phyloP scores from a whole-genome alignment of 371 early-diverging fungal genomes.

The Mortierella sp. region DNA sequence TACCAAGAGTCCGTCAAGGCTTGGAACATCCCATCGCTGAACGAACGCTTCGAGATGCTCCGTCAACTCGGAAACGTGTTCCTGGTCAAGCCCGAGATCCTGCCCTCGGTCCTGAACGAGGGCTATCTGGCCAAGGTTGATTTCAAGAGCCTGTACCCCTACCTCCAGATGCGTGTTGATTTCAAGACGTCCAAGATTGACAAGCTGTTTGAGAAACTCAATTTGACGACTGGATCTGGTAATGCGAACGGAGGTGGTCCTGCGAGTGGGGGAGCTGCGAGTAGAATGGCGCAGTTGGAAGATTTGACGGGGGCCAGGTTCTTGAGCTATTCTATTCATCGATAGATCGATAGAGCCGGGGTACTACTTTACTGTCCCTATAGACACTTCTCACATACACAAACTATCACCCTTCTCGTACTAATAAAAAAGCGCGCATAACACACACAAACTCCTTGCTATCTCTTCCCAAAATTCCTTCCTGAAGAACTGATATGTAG shows the following conservation, averaged over 20 bases:
- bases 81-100: constrained; percentile 89
- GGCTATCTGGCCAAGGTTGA: constrained; percentile 87
- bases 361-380: neutral
- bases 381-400: neutral
- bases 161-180: constrained; percentile 91
- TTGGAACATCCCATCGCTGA: constrained; percentile 82
- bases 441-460: neutral
- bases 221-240: neutral
- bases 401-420: neutral
- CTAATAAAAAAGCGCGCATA: neutral
- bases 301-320: constrained; percentile 32
- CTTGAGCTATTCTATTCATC: constrained; percentile 31
- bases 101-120: constrained; percentile 88
- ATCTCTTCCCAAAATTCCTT: neutral
- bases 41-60: constrained; percentile 92
- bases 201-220: constrained; percentile 62
- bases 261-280: neutral
- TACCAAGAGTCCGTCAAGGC: constrained; percentile 88
- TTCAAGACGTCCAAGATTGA: constrained; percentile 80
- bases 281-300: constrained; percentile 31
- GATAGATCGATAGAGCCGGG: neutral
- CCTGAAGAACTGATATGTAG: neutral
- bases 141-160: constrained; percentile 81
- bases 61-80: constrained; percentile 93
- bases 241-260: constrained; percentile 7